Evolutionary conservation across 495 filamentous ascomycete genomes (phyloP), one percentile per base, ranked within the genome.

Genomic region (Glarea lozoyensis): DNA sequence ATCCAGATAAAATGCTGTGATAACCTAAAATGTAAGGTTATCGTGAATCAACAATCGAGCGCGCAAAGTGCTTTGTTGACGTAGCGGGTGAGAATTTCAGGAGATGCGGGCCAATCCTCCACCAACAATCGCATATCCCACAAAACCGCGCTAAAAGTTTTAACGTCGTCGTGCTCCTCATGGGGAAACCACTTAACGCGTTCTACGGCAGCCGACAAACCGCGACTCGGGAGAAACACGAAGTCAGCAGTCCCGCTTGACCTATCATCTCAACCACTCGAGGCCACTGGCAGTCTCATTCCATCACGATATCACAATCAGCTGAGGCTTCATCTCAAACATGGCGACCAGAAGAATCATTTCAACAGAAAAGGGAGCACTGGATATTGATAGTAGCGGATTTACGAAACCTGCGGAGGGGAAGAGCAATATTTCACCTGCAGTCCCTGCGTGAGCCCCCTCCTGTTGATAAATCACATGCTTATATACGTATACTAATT

Each of bases 381-480:
- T 73, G 27, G 69, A 75, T 42, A 70, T 73, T 51, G 71, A 75
- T 55, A 73, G 76, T 52, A 55, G 41, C n/a, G 44, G 32, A 16
- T 43, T 48, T 40, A 25, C 22, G 5, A 24, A 35, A 10, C 32
- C 32, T 15, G 24, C 35, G 5, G 45, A 48, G 3, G 60, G 66
- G 45, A 69, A 68, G 38, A 69, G 69, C 30, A 64, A 63, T 58
- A 73, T 69, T 41, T 45, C 81, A 12, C 78, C 84, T 33, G 82
- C 80, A 25, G 84, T 93, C 24, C 84, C 86, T 27, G 69, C 69
- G 84, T 89, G 66, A 60, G 78, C 71, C n/a, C 32, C 33, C 38
- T 34, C 46, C 32, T 19, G 16, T 3, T 5, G 22, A 30, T 47
- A 29, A 39, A 35, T 35, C 33, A 15, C 37, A 43, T 40, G 31